Evolutionary conservation across 768 basidiomycete species (phyloP).

Genomic region (Tylopilus plumbeoviolaceoides): DNA sequence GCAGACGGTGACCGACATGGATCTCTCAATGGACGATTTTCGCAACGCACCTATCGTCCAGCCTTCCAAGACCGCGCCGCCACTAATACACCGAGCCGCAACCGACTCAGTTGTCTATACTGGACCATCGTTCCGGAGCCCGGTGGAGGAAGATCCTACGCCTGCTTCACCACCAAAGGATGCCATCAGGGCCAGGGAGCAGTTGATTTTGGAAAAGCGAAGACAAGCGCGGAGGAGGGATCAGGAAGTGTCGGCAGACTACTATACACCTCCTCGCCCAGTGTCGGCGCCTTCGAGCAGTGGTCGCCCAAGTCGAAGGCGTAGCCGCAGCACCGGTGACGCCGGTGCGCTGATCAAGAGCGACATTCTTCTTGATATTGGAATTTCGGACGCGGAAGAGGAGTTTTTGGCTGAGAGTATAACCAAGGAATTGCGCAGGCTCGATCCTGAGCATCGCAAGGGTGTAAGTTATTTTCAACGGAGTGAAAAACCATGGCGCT

Average conservation of each 20-base stretch:
- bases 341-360: constrained; percentile 42
- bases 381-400: constrained; percentile 40
- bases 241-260: constrained; percentile 39
- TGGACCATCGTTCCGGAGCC: constrained; percentile 32
- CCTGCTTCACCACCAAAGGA: constrained; percentile 57
- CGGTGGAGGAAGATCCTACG: constrained; percentile 29
- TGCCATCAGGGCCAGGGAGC: constrained; percentile 61
- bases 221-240: constrained; percentile 57
- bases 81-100: constrained; percentile 44
- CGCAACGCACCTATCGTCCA: constrained; percentile 16
- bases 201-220: constrained; percentile 66
- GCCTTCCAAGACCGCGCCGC: constrained; percentile 11
- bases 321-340: constrained; percentile 80
- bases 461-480: constrained; percentile 20
- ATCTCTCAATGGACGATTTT: constrained; percentile 23
- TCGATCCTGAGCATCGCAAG: constrained; percentile 35
- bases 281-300: constrained; percentile 20
- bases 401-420: constrained; percentile 66
- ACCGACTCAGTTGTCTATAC: constrained; percentile 43
- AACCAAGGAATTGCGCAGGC: constrained; percentile 64
- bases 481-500: not conserved
- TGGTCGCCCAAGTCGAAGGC: constrained; percentile 54
- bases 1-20: constrained; percentile 32
- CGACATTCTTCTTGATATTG: constrained; percentile 36
- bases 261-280: constrained; percentile 31